Base-by-base conservation (phyloP, 1,284 basidiomycete genomes). In the Trametes hirsuta region DNA sequence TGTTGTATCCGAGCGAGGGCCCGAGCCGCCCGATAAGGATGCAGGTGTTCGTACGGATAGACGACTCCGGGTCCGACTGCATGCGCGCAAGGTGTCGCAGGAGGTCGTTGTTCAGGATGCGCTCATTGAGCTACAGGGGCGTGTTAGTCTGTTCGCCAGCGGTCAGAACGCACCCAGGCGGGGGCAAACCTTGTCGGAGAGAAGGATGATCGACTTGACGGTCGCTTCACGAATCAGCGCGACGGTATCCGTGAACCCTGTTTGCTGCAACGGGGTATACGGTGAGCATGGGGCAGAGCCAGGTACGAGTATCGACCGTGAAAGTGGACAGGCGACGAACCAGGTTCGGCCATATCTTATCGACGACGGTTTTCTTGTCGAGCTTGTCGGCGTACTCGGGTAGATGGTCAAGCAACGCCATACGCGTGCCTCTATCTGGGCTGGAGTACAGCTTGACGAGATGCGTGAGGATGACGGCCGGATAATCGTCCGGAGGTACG, bases 11-110 rank as follows among this genome's bases (percentile, higher is more conserved):
- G 1, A 99, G 80, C 2, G 86, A 85, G 0, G 94, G 94, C 0
- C 93, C 94, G 3, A 99, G 83, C 10, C 96, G 85, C 9, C 97
- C 97, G 45, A 99, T 87, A 4, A 99, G 85, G 66, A 99, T 97
- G 71, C 95, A 98, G 0, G 97, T 98, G 72, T 99, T 99, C 12
- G 97, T 99, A 44, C 97, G 87, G 69, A 99, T 98, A 1, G 95
- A 96, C 0, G 96, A 85, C 75, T 98, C 97, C 0, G 88, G 80
- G 71, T 99, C 97, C 18, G 85, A 87, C 78, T 99, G 97, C 76
- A 94, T 92, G 68, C 94, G 94, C 1, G 97, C 97, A 18, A 99
- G 85, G 63, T 93, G 85, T 3, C 96, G 90, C 1, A 99, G 84
- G 34, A 99, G 86, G 62, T 99, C 97, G 68, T 99, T 99, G 78